Conservation (phyloP, 169 alveolate genomes). For the Eimeria maxima region DNA sequence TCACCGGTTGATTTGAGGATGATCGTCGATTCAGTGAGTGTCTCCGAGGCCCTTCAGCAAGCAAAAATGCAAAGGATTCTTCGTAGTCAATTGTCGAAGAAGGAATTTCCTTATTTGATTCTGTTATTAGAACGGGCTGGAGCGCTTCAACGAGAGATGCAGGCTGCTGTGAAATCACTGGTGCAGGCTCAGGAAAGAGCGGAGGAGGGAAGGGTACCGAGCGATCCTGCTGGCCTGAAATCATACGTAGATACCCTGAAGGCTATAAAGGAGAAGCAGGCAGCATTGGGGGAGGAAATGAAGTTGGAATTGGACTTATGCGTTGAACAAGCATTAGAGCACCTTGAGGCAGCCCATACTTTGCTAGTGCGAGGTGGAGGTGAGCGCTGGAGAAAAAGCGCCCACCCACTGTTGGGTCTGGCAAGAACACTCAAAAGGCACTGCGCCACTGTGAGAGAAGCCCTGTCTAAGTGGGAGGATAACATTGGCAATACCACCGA, state of each 20-base stretch:
- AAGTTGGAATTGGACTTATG: slow-evolving; percentile 6
- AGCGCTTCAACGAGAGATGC: background rate
- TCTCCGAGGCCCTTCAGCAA: background rate
- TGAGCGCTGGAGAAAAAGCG: background rate
- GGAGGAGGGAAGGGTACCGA: background rate
- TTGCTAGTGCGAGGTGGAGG: background rate
- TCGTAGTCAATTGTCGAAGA: background rate
- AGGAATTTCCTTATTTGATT: background rate
- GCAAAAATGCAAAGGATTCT: background rate
- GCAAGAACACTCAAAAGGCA: background rate
- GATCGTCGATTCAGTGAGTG: background rate
- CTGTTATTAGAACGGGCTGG: background rate
- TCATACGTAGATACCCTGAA: background rate
- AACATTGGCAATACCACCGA: background rate
- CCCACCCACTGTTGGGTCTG: slow-evolving; percentile 2
- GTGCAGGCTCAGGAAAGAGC: background rate
- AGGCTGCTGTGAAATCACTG: background rate
- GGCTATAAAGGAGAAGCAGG: slow-evolving; percentile 19
- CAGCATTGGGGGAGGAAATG: slow-evolving; percentile 10
- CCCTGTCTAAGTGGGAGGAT: background rate
- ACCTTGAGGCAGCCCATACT: background rate
- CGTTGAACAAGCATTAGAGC: slow-evolving; percentile 21
- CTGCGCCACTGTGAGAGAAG: background rate
- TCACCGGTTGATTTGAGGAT: background rate
- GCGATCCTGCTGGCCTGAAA: background rate